Evolutionary conservation across 805 yeast genomes (phyloP).

Genomic region (Teunomyces barrocoloradensis): DNA sequence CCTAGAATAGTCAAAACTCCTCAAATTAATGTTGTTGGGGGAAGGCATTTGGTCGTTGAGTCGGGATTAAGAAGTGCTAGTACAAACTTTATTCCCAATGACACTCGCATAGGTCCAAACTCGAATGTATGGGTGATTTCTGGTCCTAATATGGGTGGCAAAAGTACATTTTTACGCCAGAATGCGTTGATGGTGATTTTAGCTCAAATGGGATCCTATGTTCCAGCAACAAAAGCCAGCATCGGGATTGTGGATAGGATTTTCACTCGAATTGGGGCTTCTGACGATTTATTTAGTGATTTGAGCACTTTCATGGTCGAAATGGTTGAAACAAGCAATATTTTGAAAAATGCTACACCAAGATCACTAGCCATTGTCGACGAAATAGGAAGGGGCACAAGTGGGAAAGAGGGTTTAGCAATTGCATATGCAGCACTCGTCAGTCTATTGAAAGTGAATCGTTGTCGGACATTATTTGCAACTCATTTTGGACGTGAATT

Average conservation of each 20-base stretch:
- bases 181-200: slow-evolving; percentile 47
- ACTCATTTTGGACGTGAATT: slow-evolving; percentile 66
- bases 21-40: slow-evolving; percentile 52
- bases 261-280: slow-evolving; percentile 43
- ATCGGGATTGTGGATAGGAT: slow-evolving; percentile 49
- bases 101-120: slow-evolving; percentile 24
- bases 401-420: slow-evolving; percentile 79
- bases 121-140: slow-evolving; percentile 21
- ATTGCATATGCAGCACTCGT: slow-evolving; percentile 76
- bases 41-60: slow-evolving; percentile 88
- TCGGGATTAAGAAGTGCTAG: slow-evolving; percentile 55
- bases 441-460: slow-evolving; percentile 50
- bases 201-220: slow-evolving; percentile 54
- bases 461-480: slow-evolving; percentile 80
- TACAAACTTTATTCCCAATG: slow-evolving; percentile 46
- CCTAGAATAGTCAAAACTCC: slow-evolving; percentile 59
- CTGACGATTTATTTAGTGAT: slow-evolving; percentile 30
- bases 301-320: slow-evolving; percentile 53
- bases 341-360: slow-evolving; percentile 31
- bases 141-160: slow-evolving; percentile 53
- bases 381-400: slow-evolving; percentile 56
- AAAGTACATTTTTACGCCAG: slow-evolving; percentile 49
- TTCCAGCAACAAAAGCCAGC: slow-evolving; percentile 48
- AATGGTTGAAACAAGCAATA: slow-evolving; percentile 41
- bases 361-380: slow-evolving; percentile 47